These are phyloP conservation scores for Atkinsonella texensis DNA, from an alignment of 2,329 filamentous ascomycete species.

Conservation along the genomic window DNA sequence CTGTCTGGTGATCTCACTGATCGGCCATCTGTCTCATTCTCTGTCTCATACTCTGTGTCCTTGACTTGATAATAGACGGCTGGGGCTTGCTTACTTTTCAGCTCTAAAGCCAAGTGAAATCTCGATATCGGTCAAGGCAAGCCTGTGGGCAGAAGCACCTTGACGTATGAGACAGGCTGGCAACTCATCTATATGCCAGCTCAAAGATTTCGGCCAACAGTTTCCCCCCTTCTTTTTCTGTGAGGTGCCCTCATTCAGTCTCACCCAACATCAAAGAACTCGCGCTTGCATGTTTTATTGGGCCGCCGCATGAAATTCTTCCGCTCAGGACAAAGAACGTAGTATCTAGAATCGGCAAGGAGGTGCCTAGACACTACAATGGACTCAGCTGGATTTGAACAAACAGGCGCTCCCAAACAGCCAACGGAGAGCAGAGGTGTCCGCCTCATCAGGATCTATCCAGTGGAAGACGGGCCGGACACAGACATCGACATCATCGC, in stretches of 20 bases:
- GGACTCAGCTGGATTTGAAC: background rate
- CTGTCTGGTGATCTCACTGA: too few species aligned
- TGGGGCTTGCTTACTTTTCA: too few species aligned
- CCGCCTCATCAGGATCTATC: background rate
- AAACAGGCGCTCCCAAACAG: background rate
- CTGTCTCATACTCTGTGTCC: too few species aligned
- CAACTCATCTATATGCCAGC: background rate
- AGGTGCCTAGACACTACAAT: background rate
- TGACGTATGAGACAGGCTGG: background rate
- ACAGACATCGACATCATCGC: slow-evolving; percentile 20
- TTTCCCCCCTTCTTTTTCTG: background rate
- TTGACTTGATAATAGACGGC: too few species aligned
- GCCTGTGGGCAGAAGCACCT: background rate
- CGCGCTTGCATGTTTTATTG: background rate
- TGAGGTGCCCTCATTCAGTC: background rate
- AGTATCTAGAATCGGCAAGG: background rate
- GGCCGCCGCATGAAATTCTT: background rate
- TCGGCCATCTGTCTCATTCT: too few species aligned
- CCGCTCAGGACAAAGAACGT: background rate
- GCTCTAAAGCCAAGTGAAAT: background rate
- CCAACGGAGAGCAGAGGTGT: background rate
- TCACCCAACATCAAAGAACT: background rate
- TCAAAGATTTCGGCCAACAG: background rate
- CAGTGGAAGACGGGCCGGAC: slow-evolving; percentile 4
- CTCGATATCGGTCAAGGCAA: background rate